Percentiles rank a stretch among this genome's conserved stretches.
Conservation (phyloP, 1,284 basidiomycete genomes). For the Apiotrichum sp. region DNA sequence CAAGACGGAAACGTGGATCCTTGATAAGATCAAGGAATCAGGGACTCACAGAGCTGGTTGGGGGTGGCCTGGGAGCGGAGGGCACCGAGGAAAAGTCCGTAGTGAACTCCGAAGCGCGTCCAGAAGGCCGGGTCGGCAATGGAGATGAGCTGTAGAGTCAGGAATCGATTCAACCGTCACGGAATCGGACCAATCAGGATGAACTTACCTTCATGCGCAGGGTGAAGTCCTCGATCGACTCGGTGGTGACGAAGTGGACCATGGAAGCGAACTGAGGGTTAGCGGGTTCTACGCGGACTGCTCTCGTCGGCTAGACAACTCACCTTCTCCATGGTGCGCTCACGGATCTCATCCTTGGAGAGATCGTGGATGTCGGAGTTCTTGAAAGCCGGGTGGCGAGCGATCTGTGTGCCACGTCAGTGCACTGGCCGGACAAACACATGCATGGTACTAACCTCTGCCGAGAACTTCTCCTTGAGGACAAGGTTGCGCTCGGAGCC, state of each 20-base stretch:
- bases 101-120: slow-evolving; percentile 54
- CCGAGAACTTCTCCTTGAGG: slow-evolving; percentile 51
- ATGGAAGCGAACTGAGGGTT: slow-evolving; percentile 39
- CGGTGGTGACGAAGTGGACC: slow-evolving; percentile 50
- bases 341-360: slow-evolving; percentile 52
- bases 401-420: slow-evolving; percentile 34
- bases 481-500: slow-evolving; percentile 42
- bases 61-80: slow-evolving; percentile 45
- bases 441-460: slow-evolving; percentile 40
- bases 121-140: slow-evolving; percentile 54
- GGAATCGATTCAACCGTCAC: neutral
- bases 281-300: no score
- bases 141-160: slow-evolving; percentile 31
- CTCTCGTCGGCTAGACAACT: neutral
- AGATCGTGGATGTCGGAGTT: slow-evolving; percentile 55
- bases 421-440: neutral
- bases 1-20: neutral
- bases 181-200: slow-evolving; percentile 2
- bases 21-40: neutral
- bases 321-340: slow-evolving; percentile 50
- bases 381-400: slow-evolving; percentile 52
- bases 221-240: slow-evolving; percentile 50
- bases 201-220: slow-evolving; percentile 51
- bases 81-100: slow-evolving; percentile 53
- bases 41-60: slow-evolving; percentile 42